Percentiles rank a stretch among this genome's conserved stretches.
Conservation (phyloP, 305 asterid genomes). For the Solanum chacoense region DNA sequence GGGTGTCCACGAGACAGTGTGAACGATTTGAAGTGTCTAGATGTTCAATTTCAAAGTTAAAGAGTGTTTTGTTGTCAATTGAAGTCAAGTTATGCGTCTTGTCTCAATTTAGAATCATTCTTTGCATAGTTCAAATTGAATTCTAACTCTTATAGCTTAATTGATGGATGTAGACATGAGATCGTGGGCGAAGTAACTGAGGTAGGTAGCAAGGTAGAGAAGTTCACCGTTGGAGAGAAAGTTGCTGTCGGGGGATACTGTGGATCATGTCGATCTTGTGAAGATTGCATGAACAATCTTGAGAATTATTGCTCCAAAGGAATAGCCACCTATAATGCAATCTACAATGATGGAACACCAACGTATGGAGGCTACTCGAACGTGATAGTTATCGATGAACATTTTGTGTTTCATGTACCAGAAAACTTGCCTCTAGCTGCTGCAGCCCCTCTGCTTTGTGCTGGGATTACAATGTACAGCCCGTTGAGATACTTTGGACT, state of each 20-base stretch:
- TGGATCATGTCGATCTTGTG: conserved; percentile 43
- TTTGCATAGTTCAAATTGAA: not conserved
- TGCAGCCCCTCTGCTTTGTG: conserved; percentile 51
- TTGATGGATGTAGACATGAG: conserved; percentile 36
- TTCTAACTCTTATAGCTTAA: not conserved
- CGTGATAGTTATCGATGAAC: conserved; percentile 33
- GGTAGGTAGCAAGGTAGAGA: conserved; percentile 35
- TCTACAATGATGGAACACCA: conserved; percentile 23
- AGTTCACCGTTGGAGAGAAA: conserved; percentile 39
- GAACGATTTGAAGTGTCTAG: not conserved
- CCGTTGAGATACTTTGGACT: conserved; percentile 41
- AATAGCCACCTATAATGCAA: conserved; percentile 16
- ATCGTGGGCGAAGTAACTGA: conserved; percentile 49
- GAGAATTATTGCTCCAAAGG: conserved; percentile 35
- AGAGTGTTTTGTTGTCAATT: not conserved
- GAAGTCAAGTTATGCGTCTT: not conserved
- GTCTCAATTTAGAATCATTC: not conserved
- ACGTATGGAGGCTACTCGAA: conserved; percentile 46
- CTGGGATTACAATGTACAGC: conserved; percentile 51
- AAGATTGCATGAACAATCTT: conserved; percentile 24
- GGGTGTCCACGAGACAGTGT: not conserved
- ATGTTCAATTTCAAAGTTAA: not conserved
- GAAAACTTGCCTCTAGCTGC: conserved; percentile 36
- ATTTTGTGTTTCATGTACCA: conserved; percentile 35
- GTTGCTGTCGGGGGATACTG: conserved; percentile 44